These are phyloP conservation scores for Pichia nakasei DNA, from an alignment of 805 yeast genomes.

Conservation along the genomic window DNA sequence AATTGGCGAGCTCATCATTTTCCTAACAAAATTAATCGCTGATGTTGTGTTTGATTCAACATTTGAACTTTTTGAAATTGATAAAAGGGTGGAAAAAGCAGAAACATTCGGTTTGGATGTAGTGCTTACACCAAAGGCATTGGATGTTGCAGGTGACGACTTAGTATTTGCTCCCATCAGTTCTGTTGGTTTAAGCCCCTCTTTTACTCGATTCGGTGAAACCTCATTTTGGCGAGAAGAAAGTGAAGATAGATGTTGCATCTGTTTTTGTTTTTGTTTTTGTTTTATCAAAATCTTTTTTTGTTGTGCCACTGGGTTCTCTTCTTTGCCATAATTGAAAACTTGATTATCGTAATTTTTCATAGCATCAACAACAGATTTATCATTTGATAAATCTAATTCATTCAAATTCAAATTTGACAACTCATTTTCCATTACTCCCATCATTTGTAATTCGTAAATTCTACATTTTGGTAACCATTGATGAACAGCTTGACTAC, in stretches of 20 bases:
- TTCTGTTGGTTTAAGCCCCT: conserved; percentile 18
- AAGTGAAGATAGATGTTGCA: neutral
- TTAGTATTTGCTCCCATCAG: conserved; percentile 15
- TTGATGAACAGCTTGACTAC: conserved; percentile 36
- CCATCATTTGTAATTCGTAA: conserved; percentile 97
- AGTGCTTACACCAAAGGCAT: conserved; percentile 28
- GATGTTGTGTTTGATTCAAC: conserved; percentile 14
- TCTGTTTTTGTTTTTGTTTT: neutral
- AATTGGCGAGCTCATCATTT: conserved; percentile 27
- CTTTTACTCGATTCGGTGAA: neutral
- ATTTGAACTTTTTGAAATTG: conserved; percentile 23
- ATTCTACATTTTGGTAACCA: conserved; percentile 96
- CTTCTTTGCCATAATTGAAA: neutral
- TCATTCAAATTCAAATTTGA: conserved; percentile 60
- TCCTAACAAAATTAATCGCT: conserved; percentile 24
- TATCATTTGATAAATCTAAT: conserved; percentile 29
- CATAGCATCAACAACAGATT: conserved; percentile 51
- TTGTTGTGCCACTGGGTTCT: neutral
- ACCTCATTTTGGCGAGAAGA: neutral
- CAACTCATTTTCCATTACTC: conserved; percentile 85
- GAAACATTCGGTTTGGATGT: conserved; percentile 30
- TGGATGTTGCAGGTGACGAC: conserved; percentile 27
- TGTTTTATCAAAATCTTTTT: neutral
- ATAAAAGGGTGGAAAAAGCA: conserved; percentile 31
- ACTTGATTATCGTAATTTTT: conserved; percentile 51